phyloP scores from a whole-genome alignment of 2,329 filamentous ascomycete species.

The Alternaria arborescens region DNA sequence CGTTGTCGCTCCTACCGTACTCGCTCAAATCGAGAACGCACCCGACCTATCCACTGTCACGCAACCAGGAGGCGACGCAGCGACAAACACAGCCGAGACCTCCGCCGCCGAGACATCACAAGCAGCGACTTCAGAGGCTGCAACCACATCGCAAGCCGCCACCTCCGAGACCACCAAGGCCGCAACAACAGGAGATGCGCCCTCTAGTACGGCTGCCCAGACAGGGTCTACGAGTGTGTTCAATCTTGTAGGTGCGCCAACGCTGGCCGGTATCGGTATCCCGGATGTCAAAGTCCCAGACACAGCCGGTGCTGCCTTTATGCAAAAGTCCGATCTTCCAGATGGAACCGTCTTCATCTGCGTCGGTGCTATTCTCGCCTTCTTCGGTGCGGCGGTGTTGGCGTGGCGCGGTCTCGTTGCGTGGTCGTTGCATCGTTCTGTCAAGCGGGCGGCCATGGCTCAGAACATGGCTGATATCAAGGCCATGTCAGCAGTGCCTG shows the following conservation, averaged over 20 bases:
- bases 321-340: conserved; percentile 84
- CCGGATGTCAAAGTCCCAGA: conserved; percentile 81
- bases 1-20: conserved; percentile 40
- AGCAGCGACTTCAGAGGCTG: conserved; percentile 8
- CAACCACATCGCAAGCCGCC: conserved; percentile 27
- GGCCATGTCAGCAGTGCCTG: conserved; percentile 59
- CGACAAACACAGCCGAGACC: conserved; percentile 23
- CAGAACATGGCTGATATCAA: conserved; percentile 77
- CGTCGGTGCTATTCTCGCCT: conserved; percentile 86
- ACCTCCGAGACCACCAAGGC: conserved; percentile 19
- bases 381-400: conserved; percentile 81
- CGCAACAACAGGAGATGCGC: conserved; percentile 22
- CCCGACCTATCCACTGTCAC: conserved; percentile 40
- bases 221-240: conserved; percentile 51
- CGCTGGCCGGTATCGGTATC: conserved; percentile 64
- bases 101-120: conserved; percentile 16
- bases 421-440: conserved; percentile 90
- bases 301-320: conserved; percentile 85
- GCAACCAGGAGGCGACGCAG: conserved; percentile 32
- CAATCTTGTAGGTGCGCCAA: conserved; percentile 50
- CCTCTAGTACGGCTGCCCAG: conserved; percentile 20
- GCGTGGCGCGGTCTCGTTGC: conserved; percentile 88
- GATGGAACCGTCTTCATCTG: conserved; percentile 97
- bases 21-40: conserved; percentile 42
- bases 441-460: conserved; percentile 82